Conservation (phyloP, 1,284 basidiomycete genomes). For the Hymenochaete sp. region DNA sequence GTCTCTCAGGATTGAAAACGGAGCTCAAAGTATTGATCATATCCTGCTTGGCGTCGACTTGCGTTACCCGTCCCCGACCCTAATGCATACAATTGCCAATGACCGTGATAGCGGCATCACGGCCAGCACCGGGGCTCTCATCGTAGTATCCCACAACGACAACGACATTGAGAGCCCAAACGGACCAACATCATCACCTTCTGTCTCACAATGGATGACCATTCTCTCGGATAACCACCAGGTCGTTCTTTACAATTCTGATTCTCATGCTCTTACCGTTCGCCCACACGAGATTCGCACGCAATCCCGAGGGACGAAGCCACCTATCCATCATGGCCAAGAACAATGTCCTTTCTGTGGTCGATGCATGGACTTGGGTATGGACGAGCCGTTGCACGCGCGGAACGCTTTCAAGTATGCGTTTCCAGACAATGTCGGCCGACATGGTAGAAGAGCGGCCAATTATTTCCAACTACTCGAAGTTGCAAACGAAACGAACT, state of each 20-base stretch:
- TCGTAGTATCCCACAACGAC: conserved; percentile 2
- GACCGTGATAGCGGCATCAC: not conserved
- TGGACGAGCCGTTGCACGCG: conserved; percentile 18
- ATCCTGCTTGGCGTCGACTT: no score
- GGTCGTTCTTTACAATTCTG: conserved; percentile 82
- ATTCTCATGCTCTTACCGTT: conserved; percentile 76
- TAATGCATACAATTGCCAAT: no score
- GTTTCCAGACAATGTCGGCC: no score
- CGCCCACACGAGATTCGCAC: conserved; percentile 29
- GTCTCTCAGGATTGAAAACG: no score
- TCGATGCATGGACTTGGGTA: conserved; percentile 37
- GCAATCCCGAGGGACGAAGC: conserved; percentile 25
- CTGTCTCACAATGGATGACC: conserved; percentile 54
- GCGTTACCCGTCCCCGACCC: no score
- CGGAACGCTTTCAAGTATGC: conserved; percentile 29
- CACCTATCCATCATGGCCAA: no score
- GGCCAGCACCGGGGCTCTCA: conserved; percentile 6
- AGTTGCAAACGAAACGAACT: conserved; percentile 56
- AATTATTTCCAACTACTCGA: conserved; percentile 71
- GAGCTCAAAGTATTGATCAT: no score
- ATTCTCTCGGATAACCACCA: conserved; percentile 75
- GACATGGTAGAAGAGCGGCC: no score
- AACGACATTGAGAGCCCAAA: not conserved
- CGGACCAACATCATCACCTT: no score
- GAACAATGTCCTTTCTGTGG: conserved; percentile 78